Evolutionary conservation across 2,329 filamentous ascomycete genomes (phyloP).

Genomic region (Fusarium hostae): DNA sequence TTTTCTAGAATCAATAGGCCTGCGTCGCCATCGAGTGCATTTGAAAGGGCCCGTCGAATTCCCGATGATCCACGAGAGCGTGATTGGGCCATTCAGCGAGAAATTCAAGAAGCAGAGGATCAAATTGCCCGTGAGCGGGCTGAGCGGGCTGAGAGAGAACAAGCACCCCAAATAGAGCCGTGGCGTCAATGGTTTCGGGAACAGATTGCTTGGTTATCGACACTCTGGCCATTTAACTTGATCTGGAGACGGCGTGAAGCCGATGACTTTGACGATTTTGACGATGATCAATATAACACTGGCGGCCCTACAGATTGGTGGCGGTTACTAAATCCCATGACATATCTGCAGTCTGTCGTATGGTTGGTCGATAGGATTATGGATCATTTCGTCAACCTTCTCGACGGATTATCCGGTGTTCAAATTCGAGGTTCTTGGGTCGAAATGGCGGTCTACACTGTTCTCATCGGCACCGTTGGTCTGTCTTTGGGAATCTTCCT

Average conservation of each 20-base stretch:
- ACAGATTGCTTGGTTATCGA: conserved; percentile 38
- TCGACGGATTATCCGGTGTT: conserved; percentile 27
- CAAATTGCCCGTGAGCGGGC: conserved; percentile 22
- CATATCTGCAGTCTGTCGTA: conserved; percentile 44
- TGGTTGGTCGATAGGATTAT: conserved; percentile 40
- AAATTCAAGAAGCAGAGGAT: conserved; percentile 35
- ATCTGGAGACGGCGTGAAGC: conserved; percentile 5
- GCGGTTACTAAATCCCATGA: conserved; percentile 47
- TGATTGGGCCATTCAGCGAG: conserved; percentile 32
- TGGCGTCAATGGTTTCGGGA: conserved; percentile 38
- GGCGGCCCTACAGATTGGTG: conserved; percentile 37
- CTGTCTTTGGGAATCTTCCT: conserved; percentile 3
- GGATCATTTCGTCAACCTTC: conserved; percentile 29
- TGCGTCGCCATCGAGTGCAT: neutral
- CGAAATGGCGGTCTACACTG: neutral
- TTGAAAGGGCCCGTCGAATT: conserved; percentile 6
- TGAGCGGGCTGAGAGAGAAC: conserved; percentile 20
- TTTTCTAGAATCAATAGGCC: conserved; percentile 16
- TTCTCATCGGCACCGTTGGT: neutral
- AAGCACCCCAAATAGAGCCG: neutral
- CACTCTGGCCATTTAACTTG: conserved; percentile 32
- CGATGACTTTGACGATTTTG: conserved; percentile 23
- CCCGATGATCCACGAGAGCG: conserved; percentile 25
- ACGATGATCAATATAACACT: conserved; percentile 9
- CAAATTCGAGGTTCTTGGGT: neutral